Evolutionary conservation across 1,139 yeast genomes (phyloP), one percentile per base, ranked within the genome.

Genomic region (Pichia sp.): DNA sequence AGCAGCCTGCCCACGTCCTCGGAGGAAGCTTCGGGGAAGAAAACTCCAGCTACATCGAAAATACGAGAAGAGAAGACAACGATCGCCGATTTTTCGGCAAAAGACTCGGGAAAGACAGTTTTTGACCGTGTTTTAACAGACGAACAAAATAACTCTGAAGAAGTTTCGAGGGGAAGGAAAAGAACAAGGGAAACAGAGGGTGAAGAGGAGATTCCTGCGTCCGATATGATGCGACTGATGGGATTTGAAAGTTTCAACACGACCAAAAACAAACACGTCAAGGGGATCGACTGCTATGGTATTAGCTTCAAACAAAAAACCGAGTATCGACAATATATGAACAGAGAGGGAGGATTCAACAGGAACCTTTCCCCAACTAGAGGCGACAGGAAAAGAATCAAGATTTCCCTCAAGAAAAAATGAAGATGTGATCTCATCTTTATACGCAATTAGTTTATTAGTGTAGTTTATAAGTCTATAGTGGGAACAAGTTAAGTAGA

Each of bases 321-420:
- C 1, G 76, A 75, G 48, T 84, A 79, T 64, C 74, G 90, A 56
- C 90, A 84, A 68, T 85, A 84, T 61, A 83, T 85, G 84, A 84
- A 84, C 65, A 71, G 88, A 45, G 72, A 69, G 8, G 79, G 79
- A 55, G 87, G 87, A 1, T 83, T 81, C 67, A 84, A 82, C 62
- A 70, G 88, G 54, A 79, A 82, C 1, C 66, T 84, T 51, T 82
- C 87, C 13, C 87, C 87, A 0, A 72, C 74, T 5, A 62, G 75
- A 47, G 55, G 50, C 15, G 60, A 62, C 45, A 57, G 54, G 45
- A 60, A 61, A 50, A 54, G 50, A n/a, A 51, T 52, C 11, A 55
- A 55, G 43, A 19, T 54, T 13, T 29, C 46, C 4, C 16, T 56
- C 16, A 56, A 57, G n/a, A 29, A 32, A 13, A 29, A 46, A 15